Conservation (phyloP, 1,284 basidiomycete genomes). For the Cutaneotrichosporon mucoides region DNA sequence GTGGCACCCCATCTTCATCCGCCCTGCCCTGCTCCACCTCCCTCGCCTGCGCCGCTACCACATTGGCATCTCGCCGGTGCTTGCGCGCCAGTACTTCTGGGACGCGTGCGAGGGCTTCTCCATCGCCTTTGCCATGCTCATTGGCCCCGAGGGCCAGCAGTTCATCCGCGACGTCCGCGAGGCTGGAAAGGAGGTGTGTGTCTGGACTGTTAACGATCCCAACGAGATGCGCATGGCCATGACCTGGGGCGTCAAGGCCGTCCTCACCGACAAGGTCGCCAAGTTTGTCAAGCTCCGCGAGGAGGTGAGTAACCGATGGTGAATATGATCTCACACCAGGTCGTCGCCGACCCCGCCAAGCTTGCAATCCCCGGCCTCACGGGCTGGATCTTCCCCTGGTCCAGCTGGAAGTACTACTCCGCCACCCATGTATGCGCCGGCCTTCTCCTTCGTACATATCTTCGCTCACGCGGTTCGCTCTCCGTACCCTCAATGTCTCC, state of each 20-base stretch:
- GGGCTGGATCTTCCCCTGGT: conserved; percentile 43
- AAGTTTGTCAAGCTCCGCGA: conserved; percentile 35
- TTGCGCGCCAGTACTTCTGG: conserved; percentile 90
- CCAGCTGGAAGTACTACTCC: conserved; percentile 46
- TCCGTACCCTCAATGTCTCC: conserved; percentile 9
- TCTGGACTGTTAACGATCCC: conserved; percentile 95
- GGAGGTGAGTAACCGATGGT: conserved; percentile 31
- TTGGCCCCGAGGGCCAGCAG: conserved; percentile 60
- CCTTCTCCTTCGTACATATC: conserved; percentile 21
- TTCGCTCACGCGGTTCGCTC: conserved; percentile 40
- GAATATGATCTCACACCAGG: conserved; percentile 19
- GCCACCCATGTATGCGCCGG: conserved; percentile 42
- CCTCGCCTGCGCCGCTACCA: conserved; percentile 74
- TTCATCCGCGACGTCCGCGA: conserved; percentile 76
- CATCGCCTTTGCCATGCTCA: conserved; percentile 71
- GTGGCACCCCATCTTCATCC: conserved; percentile 91
- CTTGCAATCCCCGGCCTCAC: conserved; percentile 30
- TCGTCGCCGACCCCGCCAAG: conserved; percentile 30
- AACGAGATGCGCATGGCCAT: conserved; percentile 90
- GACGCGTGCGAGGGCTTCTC: conserved; percentile 83
- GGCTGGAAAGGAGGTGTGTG: conserved; percentile 81
- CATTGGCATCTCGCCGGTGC: conserved; percentile 67
- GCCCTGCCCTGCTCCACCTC: conserved; percentile 67
- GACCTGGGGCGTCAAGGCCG: conserved; percentile 83
- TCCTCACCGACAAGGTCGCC: conserved; percentile 71